A percentile compares a stretch with the other conserved stretches of the same genome.
Conservation (phyloP, 2,329 filamentous ascomycete genomes). For the Cadophora luteo-olivacea region DNA sequence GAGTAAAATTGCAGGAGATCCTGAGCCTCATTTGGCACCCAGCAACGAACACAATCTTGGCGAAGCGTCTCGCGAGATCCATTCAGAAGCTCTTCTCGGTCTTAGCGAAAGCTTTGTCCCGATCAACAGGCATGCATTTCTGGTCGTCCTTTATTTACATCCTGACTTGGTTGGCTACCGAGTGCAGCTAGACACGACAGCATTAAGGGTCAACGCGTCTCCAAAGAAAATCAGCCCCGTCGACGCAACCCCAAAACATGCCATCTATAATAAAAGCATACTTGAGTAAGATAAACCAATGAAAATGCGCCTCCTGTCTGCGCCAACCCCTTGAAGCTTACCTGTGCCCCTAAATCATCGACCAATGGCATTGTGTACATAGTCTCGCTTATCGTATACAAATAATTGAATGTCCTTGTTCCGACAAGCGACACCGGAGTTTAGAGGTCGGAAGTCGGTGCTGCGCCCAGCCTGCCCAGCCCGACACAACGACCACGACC, state of each 20-base stretch:
- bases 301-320: not conserved
- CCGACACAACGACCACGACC: not conserved
- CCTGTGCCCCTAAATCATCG: not conserved
- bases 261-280: not conserved
- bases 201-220: not conserved
- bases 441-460: too few relatives aligned
- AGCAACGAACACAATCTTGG: too few relatives aligned
- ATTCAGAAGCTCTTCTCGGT: too few relatives aligned
- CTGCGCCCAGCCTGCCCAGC: too few relatives aligned
- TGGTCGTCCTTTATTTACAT: not conserved
- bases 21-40: not conserved
- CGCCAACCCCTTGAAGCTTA: constrained; percentile 30
- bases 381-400: constrained; percentile 11
- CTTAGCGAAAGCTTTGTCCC: too few relatives aligned
- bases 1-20: not conserved
- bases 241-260: not conserved
- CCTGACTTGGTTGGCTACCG: not conserved
- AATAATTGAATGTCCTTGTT: not conserved
- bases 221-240: not conserved
- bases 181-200: too few relatives aligned
- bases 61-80: not conserved
- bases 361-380: constrained; percentile 3
- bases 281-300: not conserved
- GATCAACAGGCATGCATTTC: too few relatives aligned
- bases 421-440: not conserved